Evolutionary conservation across 495 filamentous ascomycete species (phyloP), one percentile per base, ranked within the genome.

Genomic region (Aspergillus avenaceus): DNA sequence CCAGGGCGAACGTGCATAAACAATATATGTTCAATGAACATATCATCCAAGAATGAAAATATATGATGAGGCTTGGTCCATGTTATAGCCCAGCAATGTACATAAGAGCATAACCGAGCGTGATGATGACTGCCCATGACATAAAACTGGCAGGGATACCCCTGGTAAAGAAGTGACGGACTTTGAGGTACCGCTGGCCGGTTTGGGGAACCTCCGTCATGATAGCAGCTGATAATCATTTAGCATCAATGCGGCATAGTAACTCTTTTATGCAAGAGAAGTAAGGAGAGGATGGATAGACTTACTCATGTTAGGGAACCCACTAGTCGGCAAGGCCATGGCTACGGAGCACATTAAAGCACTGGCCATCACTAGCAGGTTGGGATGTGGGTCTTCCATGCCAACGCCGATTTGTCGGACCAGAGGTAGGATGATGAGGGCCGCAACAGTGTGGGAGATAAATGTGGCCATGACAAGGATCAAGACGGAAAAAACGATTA

Each of bases 281-380:
- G 34, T 48, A 31, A 12, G 42, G 41, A 43, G 48, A 29, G 31
- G 29, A 36, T 56, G 46, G 32, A 44, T 26, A 49, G 84, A n/a
- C 90, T 71, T 77, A 96, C 91, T 99, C 93, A 99, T 99, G 61
- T 99, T 99, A 2, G 93, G 93, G 65, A 99, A 99, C 13, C 93
- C 93, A 60, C 86, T 91, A 0, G 93, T 99, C 11, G 93, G 93
- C 65, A 99, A 66, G 3, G 80, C 93, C 92, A 97, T 97, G 0
- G 84, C 84, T 4, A 81, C 81, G 16, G 76, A 81, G 48, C 81
- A 83, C 82, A 87, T 86, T 45, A 87, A 56, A 8, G 84, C 84
- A 49, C 81, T 78, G 5, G 76, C 80, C 91, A 99, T 97, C 36
- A 99, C 95, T 42, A 99, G 71, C 53, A 99, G 69, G 62, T 96